Evolutionary conservation across 345 rosid species (phyloP).

Genomic region (Salix arbutifolia): DNA sequence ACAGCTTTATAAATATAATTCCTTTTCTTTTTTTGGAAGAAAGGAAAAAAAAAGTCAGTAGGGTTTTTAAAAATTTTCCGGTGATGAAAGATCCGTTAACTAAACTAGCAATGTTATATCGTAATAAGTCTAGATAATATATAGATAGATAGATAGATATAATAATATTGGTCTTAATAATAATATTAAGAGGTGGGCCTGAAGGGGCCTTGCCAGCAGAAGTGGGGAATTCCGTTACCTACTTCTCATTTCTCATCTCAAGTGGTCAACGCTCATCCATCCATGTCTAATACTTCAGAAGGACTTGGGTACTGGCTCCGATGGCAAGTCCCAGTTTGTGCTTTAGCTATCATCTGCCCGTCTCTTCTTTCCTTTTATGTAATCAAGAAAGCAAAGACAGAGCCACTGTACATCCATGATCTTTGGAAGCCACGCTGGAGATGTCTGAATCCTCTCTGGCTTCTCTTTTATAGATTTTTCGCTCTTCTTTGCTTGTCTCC

Average conservation of each 20-base stretch:
- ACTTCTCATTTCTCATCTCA: neutral
- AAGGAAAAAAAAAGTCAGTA: no score
- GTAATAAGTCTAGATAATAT: no score
- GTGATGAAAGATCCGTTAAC: neutral
- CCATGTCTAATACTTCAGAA: slow-evolving; percentile 9
- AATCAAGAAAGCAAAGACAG: slow-evolving; percentile 21
- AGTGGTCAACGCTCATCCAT: neutral
- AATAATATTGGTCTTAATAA: no score
- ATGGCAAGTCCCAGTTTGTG: slow-evolving; percentile 40
- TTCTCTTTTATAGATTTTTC: slow-evolving; percentile 27
- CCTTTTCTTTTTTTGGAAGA: neutral
- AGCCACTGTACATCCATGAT: slow-evolving; percentile 12
- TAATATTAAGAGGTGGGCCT: no score
- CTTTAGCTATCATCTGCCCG: slow-evolving; percentile 14
- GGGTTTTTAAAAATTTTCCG: neutral
- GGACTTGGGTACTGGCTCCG: slow-evolving; percentile 24
- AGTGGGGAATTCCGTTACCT: no score
- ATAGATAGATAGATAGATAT: no score
- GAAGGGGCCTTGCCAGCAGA: no score
- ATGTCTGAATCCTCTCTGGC: slow-evolving; percentile 34
- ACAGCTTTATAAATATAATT: neutral
- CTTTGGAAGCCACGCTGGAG: slow-evolving; percentile 36
- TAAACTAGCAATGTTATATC: no score
- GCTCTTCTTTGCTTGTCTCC: slow-evolving; percentile 31
- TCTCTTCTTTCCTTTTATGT: slow-evolving; percentile 4